Percentiles rank a stretch among this genome's conserved stretches.
Conservation (phyloP, 352 stramenopile genomes). For the Phytopythium mirpurense region DNA sequence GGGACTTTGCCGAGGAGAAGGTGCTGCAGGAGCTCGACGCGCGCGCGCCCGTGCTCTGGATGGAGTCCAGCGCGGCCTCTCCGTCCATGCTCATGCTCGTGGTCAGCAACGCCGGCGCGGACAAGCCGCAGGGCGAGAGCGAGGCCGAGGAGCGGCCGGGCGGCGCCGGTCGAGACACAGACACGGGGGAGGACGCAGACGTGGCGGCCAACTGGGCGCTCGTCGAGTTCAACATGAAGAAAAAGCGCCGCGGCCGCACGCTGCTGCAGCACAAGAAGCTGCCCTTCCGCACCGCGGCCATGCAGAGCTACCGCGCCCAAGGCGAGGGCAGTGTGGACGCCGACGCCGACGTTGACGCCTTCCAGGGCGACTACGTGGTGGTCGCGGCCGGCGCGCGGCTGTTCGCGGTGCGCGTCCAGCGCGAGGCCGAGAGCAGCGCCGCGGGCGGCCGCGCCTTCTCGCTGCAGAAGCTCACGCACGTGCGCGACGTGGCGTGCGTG, state of each 20-base stretch:
- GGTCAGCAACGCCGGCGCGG: conserved; percentile 14
- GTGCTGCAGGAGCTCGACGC: conserved; percentile 45
- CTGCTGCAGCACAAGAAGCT: conserved; percentile 43
- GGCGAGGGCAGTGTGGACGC: background rate
- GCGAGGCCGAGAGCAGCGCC: conserved; percentile 15
- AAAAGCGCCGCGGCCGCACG: conserved; percentile 38
- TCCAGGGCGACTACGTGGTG: conserved; percentile 49
- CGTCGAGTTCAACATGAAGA: conserved; percentile 72
- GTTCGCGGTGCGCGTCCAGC: conserved; percentile 34
- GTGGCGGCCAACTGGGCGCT: conserved; percentile 40
- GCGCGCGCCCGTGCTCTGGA: conserved; percentile 55
- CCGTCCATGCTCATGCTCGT: conserved; percentile 65
- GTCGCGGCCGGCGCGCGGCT: conserved; percentile 27
- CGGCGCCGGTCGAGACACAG: too few relatives aligned
- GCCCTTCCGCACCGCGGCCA: conserved; percentile 38
- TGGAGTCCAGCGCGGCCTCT: conserved; percentile 47
- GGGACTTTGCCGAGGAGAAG: conserved; percentile 77
- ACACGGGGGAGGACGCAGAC: conserved; percentile 10
- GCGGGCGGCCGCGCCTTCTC: conserved; percentile 21
- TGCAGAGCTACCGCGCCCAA: conserved; percentile 54
- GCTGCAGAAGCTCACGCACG: conserved; percentile 39
- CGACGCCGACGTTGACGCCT: conserved; percentile 6
- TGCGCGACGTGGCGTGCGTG: conserved; percentile 52
- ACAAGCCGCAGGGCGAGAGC: conserved; percentile 7
- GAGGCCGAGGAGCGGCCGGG: conserved; percentile 1